A percentile compares a stretch with the other conserved stretches of the same genome.
Conservation (phyloP, 306 rosid species). For the Vigna radiata region DNA sequence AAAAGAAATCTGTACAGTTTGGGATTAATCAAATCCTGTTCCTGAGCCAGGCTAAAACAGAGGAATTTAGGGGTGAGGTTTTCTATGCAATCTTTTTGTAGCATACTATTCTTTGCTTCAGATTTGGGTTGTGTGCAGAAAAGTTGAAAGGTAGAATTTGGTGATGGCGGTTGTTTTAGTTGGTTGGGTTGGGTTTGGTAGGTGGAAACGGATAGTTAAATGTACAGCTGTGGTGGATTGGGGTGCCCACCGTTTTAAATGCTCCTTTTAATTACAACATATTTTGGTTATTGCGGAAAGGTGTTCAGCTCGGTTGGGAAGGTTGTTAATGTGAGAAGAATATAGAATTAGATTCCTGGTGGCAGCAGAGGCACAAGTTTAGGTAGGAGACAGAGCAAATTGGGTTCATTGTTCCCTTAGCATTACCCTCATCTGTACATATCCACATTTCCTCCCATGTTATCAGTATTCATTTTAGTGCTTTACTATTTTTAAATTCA, state of each 20-base stretch:
- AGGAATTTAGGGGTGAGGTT: constrained; percentile 33
- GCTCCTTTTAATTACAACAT: constrained; percentile 38
- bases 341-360: constrained; percentile 31
- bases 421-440: constrained; percentile 55
- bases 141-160: constrained; percentile 54
- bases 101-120: constrained; percentile 75
- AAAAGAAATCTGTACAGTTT: constrained; percentile 84
- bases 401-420: constrained; percentile 50
- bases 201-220: constrained; percentile 48
- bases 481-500: constrained; percentile 44
- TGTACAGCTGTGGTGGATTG: constrained; percentile 36
- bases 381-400: constrained; percentile 42
- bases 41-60: constrained; percentile 42
- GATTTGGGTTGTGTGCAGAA: constrained; percentile 67
- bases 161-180: constrained; percentile 56
- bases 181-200: constrained; percentile 65
- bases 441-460: neutral
- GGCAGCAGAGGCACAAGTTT: constrained; percentile 36
- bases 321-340: constrained; percentile 42
- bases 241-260: constrained; percentile 49
- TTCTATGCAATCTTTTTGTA: constrained; percentile 31
- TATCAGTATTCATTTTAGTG: constrained; percentile 48
- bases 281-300: constrained; percentile 36
- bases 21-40: constrained; percentile 85
- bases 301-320: constrained; percentile 35